Evolutionary conservation across 768 basidiomycete genomes (phyloP).

Genomic region (Suillus ampliporus): DNA sequence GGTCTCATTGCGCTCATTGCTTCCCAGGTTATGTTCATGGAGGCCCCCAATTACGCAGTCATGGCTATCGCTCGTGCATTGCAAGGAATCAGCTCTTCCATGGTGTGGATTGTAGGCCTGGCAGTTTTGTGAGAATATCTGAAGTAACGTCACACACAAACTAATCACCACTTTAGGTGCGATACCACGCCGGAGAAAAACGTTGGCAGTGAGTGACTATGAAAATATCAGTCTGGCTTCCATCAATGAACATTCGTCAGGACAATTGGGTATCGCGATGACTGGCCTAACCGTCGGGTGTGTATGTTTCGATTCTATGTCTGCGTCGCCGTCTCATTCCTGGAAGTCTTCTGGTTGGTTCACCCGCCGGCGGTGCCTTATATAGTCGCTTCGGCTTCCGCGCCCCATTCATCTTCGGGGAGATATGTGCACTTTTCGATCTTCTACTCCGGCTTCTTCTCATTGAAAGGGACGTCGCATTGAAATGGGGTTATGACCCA

Average conservation of each 20-base stretch:
- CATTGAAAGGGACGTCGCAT: slow-evolving; percentile 59
- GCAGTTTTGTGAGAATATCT: slow-evolving; percentile 53
- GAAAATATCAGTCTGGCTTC: neutral
- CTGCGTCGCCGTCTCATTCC: slow-evolving; percentile 2
- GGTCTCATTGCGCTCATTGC: slow-evolving; percentile 57
- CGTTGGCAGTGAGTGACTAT: slow-evolving; percentile 50
- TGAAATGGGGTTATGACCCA: slow-evolving; percentile 54
- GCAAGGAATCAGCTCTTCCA: slow-evolving; percentile 64
- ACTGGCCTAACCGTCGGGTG: slow-evolving; percentile 61
- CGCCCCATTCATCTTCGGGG: slow-evolving; percentile 62
- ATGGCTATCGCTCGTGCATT: slow-evolving; percentile 65
- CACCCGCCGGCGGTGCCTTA: slow-evolving; percentile 61
- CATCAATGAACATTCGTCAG: slow-evolving; percentile 33
- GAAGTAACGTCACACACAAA: neutral
- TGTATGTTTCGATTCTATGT: slow-evolving; percentile 2
- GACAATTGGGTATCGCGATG: slow-evolving; percentile 67
- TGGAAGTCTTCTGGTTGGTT: slow-evolving; percentile 55
- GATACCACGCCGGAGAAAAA: slow-evolving; percentile 56
- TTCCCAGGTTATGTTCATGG: slow-evolving; percentile 67
- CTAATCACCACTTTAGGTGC: slow-evolving; percentile 46
- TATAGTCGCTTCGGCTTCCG: slow-evolving; percentile 62
- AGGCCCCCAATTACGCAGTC: slow-evolving; percentile 57
- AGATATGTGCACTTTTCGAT: slow-evolving; percentile 52
- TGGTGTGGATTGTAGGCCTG: slow-evolving; percentile 67
- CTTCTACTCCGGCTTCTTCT: slow-evolving; percentile 59